Base-by-base conservation (phyloP, 305 asterid genomes). In the Euphrasia arctica region DNA sequence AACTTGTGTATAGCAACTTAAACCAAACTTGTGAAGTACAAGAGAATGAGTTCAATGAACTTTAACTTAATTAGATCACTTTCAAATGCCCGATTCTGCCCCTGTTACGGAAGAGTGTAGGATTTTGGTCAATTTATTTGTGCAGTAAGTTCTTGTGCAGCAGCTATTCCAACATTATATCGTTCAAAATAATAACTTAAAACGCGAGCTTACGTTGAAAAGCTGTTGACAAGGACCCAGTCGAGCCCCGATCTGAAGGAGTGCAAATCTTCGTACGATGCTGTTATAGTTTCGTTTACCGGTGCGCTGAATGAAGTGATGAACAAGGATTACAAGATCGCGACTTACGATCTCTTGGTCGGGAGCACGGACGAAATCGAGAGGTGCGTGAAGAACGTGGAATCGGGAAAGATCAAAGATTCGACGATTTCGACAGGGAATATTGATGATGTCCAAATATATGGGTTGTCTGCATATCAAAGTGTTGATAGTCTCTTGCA, bases 281-380 rank as follows among this genome's bases (percentile, higher is more conserved):
- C 1, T 9, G 54, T 55, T 2, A 12, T 65, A 13, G 11, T 0
- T 0, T 62, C 73, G 0, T 51, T 77, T 3, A 9, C 10, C 0
- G 45, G 70, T 47, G 75, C 75, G 9, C 10, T 72, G 11, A 10
- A 9, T 32, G 75, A 72, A n/a, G 54, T 72, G 22, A 3, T 12
- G 31, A 22, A 4, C n/a, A 61, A 59, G 54, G 83, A 78, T 5
- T 74, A 58, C 25, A 0, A 11, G 2, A 58, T 50, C 0, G 66
- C 80, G 7, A 65, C 71, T 0, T 72, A 78, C 50, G 83, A 78
- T 63, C 65, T 77, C 34, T 15, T 58, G 12, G 25, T 77, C 10
- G 72, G 64, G 5, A 50, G 70, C 18, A 52, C 72, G 2, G 73
- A 70, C 42, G 2, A 32, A 32, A 15, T 70, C 3, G 3, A 22